These are phyloP conservation scores for Drechslerella stenobrocha DNA, from an alignment of 2,329 filamentous ascomycete species.

Conservation along the genomic window DNA sequence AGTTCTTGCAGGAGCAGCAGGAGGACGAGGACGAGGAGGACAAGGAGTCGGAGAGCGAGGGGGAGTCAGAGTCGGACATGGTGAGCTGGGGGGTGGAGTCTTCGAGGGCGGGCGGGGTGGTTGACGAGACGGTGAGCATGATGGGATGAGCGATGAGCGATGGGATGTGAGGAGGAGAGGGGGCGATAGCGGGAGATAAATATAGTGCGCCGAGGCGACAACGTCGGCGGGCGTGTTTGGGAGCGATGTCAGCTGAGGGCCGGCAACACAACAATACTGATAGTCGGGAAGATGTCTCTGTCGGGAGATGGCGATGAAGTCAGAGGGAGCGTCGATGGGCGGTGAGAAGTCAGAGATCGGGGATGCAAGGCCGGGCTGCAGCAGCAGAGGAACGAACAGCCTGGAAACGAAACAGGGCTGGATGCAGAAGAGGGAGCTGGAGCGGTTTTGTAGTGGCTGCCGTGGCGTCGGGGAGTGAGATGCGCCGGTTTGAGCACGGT, in stretches of 20 bases:
- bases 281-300: background rate
- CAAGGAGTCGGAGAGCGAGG: constrained; percentile 9
- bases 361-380: too few relatives aligned
- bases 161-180: background rate
- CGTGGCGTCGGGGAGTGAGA: constrained; percentile 1
- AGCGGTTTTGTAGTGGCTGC: constrained; percentile 3
- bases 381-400: background rate
- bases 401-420: background rate
- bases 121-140: constrained; percentile 1
- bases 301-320: background rate
- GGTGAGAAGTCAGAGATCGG: background rate
- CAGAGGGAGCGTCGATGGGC: background rate
- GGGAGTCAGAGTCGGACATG: constrained; percentile 2
- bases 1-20: constrained; percentile 51
- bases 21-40: constrained; percentile 5
- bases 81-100: background rate
- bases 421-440: background rate
- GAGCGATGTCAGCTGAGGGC: constrained; percentile 2
- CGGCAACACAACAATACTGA: constrained; percentile 1
- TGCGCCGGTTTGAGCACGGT: constrained; percentile 4
- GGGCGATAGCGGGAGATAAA: background rate
- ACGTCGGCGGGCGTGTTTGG: background rate
- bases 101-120: constrained; percentile 4
- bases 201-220: background rate
- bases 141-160: too few relatives aligned